Evolutionary conservation across 108 stramenopile genomes (phyloP), one percentile per base, ranked within the genome.

Genomic region (Stephanodiscus triporus): DNA sequence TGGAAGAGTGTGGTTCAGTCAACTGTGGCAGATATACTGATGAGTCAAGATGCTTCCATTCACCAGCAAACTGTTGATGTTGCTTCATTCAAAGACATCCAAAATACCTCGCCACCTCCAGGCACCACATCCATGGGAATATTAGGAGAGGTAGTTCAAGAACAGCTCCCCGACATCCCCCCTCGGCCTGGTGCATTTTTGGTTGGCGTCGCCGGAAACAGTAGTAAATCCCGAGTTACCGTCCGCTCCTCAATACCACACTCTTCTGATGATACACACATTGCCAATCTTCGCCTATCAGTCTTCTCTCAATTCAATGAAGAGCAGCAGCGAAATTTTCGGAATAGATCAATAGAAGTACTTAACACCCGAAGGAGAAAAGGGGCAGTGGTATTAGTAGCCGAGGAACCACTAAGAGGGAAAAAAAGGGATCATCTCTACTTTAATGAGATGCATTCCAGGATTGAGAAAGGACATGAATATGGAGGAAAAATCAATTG

Each of bases 271-370:
- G 91, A 95, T 69, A 59, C 84, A 27, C 86, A 86, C 56, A 90
- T 95, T 70, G 94, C 91, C 53, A 84, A 88, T 27, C 77, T 95
- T 42, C 90, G 94, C 0, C 84, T 93, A 14, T 91, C 90, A 11
- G 90, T 92, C 13, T 95, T 93, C 60, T 86, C 87, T 10, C 71
- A 86, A 16, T 90, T 90, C 60, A 69, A 88, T 29, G 72, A 81
- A 48, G 89, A 93, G 11, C 53, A 78, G 56, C 86, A 84, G 38
- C 49, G 65, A 32, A 30, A 69, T 6, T 95, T 91, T 73, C 75
- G 86, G 51, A 57, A 58, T 24, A 77, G 87, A 11, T 91, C 90
- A 1, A 70, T 88, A 36, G 87, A 88, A 72, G 88, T 89, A 11
- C 63, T 95, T 14, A 63, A 82, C 22, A 60, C 48, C 34, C 66